Base-by-base conservation (phyloP, 257 asterid genomes). In the Solanum tarapatanum region DNA sequence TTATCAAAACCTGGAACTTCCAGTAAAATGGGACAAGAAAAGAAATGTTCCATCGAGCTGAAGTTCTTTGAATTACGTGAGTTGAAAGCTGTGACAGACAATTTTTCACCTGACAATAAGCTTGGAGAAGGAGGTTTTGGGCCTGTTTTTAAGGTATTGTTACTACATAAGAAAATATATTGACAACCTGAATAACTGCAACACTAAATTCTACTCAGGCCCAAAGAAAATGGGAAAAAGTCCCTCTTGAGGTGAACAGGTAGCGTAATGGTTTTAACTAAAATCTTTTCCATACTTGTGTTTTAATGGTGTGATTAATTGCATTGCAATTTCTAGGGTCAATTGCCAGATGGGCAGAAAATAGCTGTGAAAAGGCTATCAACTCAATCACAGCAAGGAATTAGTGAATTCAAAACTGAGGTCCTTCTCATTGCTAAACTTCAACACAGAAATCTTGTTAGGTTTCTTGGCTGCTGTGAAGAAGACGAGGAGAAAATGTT, bases 91-190 rank as follows among this genome's bases (percentile, higher is more conserved):
- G 87, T 87, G 19, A 88, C 91, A 21, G 64, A 82, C 64, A 66
- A 90, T 83, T 90, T 90, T 87, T 90, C 89, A 35, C 30, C 13
- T 37, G 82, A 35, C 39, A 88, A 87, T 62, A 89, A 88, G 87
- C 88, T 91, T 8, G 93, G 93, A 77, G 91, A 89, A 86, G 93
- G 93, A 36, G 93, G 91, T 60, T 91, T 91, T 88, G 93, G 91
- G 37, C 88, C 87, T 83, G 93, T 88, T 89, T 89, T 87, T 66
- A 89, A 91, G 90, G 89, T 91, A 84, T 66, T 68, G 7, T 28
- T 79, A 26, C 64, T 79, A 16, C 64, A 79, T 14, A 8, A 24
- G 14, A 26, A 43, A 45, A 80, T 80, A 26, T 43, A 43, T 43
- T 43, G 23, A 79, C 26, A 79, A 79, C 36, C 14, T 41, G 66